These are phyloP conservation scores for Petunia secreta DNA, from an alignment of 257 asterid species.

Conservation along the genomic window DNA sequence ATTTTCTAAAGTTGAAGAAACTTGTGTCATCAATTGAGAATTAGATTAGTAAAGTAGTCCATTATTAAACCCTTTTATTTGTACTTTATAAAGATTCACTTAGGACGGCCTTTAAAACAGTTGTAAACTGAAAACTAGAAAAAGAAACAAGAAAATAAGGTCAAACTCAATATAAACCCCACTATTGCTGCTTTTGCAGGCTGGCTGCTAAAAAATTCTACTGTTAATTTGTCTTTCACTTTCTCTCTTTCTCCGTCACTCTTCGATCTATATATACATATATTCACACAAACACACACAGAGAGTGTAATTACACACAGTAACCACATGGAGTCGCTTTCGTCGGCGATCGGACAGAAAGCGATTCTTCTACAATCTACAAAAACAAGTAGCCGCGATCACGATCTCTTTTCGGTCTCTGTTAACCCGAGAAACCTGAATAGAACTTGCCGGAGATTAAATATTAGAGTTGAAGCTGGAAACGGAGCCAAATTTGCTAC, in stretches of 20 bases:
- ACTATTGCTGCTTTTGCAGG: background rate
- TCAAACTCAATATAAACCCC: background rate
- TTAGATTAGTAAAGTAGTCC: background rate
- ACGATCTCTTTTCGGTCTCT: slow-evolving; percentile 35
- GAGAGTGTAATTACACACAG: background rate
- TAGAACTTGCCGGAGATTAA: slow-evolving; percentile 31
- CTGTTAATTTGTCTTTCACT: background rate
- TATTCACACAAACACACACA: background rate
- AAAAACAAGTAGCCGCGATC: background rate
- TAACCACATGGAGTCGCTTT: slow-evolving; percentile 52
- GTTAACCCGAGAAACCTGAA: slow-evolving; percentile 4
- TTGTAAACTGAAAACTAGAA: background rate
- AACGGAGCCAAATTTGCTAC: slow-evolving; percentile 22
- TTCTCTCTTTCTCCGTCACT: slow-evolving; percentile 64
- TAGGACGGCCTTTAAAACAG: background rate
- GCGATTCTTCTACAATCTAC: slow-evolving; percentile 34
- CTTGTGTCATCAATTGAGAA: background rate
- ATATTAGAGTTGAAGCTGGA: slow-evolving; percentile 39
- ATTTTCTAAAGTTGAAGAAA: background rate
- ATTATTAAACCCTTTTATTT: background rate
- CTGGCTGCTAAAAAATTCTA: background rate
- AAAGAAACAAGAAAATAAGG: background rate
- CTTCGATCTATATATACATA: background rate
- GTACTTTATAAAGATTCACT: background rate
- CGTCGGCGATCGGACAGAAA: slow-evolving; percentile 57